Evolutionary conservation across 306 rosid genomes (phyloP), one percentile per base, ranked within the genome.

Genomic region (Hippophae gyantsensis): DNA sequence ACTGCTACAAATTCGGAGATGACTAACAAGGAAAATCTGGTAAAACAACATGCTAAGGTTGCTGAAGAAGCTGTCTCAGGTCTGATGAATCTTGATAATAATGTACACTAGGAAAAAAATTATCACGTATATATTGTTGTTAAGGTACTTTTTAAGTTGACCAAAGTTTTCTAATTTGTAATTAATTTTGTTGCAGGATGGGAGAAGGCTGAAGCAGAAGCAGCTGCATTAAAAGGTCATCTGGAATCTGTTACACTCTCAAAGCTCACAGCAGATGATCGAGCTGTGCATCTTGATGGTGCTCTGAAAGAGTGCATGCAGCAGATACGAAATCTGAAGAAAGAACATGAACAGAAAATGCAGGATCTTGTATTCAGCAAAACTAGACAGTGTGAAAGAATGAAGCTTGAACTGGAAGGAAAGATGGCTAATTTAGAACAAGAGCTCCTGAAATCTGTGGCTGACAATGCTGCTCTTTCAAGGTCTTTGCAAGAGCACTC

Each of bases 171-270:
- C 26, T 0, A 64, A n/a, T 58, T 41, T 43, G 63, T 50, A 60
- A 62, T 38, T 13, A 41, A 56, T 70, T 32, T 75, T 47, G 18
- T 58, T 56, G 64, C 85, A 93, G 99, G 99, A 63, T 93, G 99
- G 99, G 99, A 93, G 68, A 88, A 88, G 79, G 99, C 99, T 43
- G 97, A 93, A 84, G 90, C 99, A 44, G 99, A 93, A 73, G 97
- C 99, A 71, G 78, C 86, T 64, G 87, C 95, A 18, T 75, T 93
- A 72, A 93, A 93, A 76, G 82, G 69, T 67, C 94, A 86, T 76
- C 79, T 93, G 5, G 99, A 93, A 72, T 74, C 95, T 55, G 94
- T 86, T 68, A 86, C 97, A 40, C 90, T 93, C 49, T 64, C 76
- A 6, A 88, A 93, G 75, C 95, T 88, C 72, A 77, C 97, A 44